Conservation (phyloP, 257 asterid genomes). For the Plantago elongata region DNA sequence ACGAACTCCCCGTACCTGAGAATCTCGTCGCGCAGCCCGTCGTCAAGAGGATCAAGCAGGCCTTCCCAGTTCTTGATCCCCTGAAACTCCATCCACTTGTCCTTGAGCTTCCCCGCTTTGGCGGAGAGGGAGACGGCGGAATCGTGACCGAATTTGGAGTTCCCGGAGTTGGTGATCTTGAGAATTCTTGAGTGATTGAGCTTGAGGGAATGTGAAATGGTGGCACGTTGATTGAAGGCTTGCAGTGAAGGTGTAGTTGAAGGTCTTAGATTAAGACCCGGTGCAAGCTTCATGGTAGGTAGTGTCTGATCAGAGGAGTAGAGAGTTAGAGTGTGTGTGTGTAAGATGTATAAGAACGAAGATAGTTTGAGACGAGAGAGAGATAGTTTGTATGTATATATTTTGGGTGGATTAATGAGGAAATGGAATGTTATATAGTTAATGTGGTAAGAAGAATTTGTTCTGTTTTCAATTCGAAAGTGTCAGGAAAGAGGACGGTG, state of each 20-base stretch:
- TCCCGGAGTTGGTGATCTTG: constrained; percentile 29
- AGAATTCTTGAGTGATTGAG: background rate
- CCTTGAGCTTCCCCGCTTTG: constrained; percentile 27
- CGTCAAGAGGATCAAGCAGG: constrained; percentile 77
- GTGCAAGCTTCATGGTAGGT: constrained; percentile 31
- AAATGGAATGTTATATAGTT: constrained; percentile 26
- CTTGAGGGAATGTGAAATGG: constrained; percentile 1
- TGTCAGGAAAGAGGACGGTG: constrained; percentile 20
- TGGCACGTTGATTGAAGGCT: constrained; percentile 7
- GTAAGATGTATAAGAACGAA: background rate
- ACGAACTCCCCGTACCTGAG: constrained; percentile 75
- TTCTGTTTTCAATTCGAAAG: constrained; percentile 4
- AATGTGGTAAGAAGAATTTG: background rate
- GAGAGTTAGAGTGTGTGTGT: background rate
- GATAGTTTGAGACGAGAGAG: background rate
- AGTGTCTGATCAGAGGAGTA: too few species aligned
- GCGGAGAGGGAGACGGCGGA: constrained; percentile 2
- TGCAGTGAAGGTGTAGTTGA: constrained; percentile 16
- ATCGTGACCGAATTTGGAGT: constrained; percentile 10
- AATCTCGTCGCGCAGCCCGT: constrained; percentile 61
- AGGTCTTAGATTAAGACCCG: constrained; percentile 20
- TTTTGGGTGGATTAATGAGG: constrained; percentile 9
- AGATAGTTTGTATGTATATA: background rate
- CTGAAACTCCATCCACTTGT: constrained; percentile 79
- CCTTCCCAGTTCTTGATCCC: constrained; percentile 96